A percentile compares a stretch with the other conserved stretches of the same genome.
phyloP scores from a whole-genome alignment of 2,329 filamentous ascomycete species.

The Xylaria polymorpha region DNA sequence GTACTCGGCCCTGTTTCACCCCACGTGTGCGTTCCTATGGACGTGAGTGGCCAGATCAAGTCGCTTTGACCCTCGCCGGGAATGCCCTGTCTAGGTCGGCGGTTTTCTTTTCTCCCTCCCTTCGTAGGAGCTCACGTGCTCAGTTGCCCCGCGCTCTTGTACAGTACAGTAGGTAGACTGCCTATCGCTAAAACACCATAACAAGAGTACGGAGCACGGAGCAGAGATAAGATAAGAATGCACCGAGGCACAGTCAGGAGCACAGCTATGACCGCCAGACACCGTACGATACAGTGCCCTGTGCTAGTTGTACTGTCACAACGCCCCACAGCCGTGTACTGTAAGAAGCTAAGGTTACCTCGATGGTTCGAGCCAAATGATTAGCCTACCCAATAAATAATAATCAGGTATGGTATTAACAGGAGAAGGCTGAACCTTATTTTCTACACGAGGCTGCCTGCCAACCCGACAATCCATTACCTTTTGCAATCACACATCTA shows the following conservation, averaged over 20 bases:
- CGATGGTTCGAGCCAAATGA: background rate
- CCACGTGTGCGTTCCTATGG: slow-evolving; percentile 29
- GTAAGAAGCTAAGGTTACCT: slow-evolving; percentile 20
- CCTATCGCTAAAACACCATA: background rate
- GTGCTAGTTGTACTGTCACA: background rate
- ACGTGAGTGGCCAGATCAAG: slow-evolving; percentile 29
- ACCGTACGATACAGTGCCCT: background rate
- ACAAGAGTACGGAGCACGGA: too few relatives aligned
- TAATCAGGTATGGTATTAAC: background rate
- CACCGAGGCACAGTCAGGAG: background rate
- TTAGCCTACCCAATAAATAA: slow-evolving; percentile 9
- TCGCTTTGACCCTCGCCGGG: background rate
- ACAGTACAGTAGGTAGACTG: too few relatives aligned
- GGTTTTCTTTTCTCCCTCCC: background rate
- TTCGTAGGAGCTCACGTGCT: slow-evolving; percentile 26
- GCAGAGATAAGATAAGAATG: slow-evolving; percentile 15
- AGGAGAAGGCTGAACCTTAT: slow-evolving; percentile 34
- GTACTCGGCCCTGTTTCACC: background rate
- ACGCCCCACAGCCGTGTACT: background rate
- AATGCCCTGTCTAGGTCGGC: background rate
- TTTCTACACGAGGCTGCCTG: slow-evolving; percentile 29
- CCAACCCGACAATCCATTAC: slow-evolving; percentile 1
- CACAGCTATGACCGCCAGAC: background rate
- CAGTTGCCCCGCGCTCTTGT: slow-evolving; percentile 21
- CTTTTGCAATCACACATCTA: slow-evolving; percentile 15